Base-by-base conservation (phyloP, 2,329 filamentous ascomycete species). In the Catunica adiposa region DNA sequence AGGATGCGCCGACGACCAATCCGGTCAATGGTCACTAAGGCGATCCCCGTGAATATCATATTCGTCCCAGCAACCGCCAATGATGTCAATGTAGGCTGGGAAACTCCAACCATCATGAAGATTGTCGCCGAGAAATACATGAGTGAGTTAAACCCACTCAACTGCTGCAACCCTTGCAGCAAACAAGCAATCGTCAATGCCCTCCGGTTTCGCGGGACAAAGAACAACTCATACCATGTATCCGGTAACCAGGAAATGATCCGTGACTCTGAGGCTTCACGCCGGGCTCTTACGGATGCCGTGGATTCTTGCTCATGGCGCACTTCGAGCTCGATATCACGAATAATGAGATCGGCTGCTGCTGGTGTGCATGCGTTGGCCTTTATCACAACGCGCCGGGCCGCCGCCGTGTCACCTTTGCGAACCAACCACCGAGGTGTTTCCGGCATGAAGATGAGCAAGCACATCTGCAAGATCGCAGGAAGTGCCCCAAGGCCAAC, bases 91-190 rank as follows among this genome's bases (percentile, higher is more conserved):
- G 86, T 92, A 3, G 88, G 87, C 56, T 80, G 84, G 44, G 76
- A 74, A 65, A 94, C 94, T 0, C 84, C 84, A 0, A 94, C 76
- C 31, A 88, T 74, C 2, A 78, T 76, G 64, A 90, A 90, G 29
- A 90, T 87, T 6, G 85, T 89, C 3, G 84, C 85, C 0, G 85
- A 88, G 65, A 88, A 94, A 68, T 94, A 94, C 87, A 94, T 94
- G 29, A 95, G 73, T 9, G 85, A 89, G 69, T 95, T 94, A 67
- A 92, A 92, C 1, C 86, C 89, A 63, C 86, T 92, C 1, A 94
- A 75, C 66, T 97, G 90, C 68, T 96, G 90, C 5, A 94, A 71
- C 0, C 82, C 87, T 64, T 96, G 89, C 1, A 96, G 73, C 60
- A 92, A 77, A 68, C 89, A 94, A 1, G 89, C 88, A 64, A 96